Conservation (phyloP, 495 filamentous ascomycete species). For the Hyphodiscus hymeniophilus region DNA sequence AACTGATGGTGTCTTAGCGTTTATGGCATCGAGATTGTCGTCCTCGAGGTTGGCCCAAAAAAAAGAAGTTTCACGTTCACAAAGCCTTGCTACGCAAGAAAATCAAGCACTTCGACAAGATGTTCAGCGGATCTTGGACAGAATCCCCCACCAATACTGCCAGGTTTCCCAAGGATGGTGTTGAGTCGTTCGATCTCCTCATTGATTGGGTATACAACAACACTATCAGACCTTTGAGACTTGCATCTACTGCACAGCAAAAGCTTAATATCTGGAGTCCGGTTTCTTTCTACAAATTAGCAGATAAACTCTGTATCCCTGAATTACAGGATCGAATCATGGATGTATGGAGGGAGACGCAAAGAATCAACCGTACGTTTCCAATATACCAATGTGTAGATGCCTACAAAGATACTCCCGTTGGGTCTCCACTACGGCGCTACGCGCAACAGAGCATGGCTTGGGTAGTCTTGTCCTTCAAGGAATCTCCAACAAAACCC, state of each 20-base stretch:
- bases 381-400: too few relatives aligned
- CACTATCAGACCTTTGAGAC: background rate
- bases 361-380: too few relatives aligned
- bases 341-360: background rate
- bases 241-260: background rate
- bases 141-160: background rate
- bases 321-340: background rate
- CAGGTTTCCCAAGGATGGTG: slow-evolving; percentile 1
- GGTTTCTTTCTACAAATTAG: background rate
- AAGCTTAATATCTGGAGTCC: background rate
- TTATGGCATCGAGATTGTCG: slow-evolving; percentile 1
- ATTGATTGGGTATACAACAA: slow-evolving; percentile 4
- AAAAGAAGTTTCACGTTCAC: background rate
- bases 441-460: too few relatives aligned
- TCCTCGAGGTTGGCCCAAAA: slow-evolving; percentile 1
- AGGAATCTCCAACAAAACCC: too few relatives aligned
- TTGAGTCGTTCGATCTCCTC: slow-evolving; percentile 1
- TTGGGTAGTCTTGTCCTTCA: too few relatives aligned
- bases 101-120: slow-evolving; percentile 4
- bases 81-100: background rate
- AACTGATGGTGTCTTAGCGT: too few relatives aligned
- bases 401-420: too few relatives aligned
- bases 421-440: too few relatives aligned
- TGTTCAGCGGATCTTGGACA: background rate
- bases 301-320: background rate